These are phyloP conservation scores for Diversispora eburnea DNA, from an alignment of 192 early-diverging fungal genomes.

Conservation along the genomic window DNA sequence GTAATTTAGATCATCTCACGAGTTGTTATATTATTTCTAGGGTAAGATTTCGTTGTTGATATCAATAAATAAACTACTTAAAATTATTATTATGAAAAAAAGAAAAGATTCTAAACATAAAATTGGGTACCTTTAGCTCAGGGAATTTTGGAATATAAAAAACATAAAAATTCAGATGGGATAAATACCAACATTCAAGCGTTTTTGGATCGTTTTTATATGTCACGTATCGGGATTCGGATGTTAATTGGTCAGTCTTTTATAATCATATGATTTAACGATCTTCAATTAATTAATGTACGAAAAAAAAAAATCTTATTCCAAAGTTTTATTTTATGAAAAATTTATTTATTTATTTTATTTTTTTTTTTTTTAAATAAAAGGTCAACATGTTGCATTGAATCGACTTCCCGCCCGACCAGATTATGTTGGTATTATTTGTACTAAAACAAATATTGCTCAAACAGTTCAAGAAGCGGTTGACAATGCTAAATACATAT, in stretches of 20 bases:
- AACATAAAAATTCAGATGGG: constrained; percentile 40
- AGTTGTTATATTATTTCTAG: not conserved
- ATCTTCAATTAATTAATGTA: not conserved
- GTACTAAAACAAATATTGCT: constrained; percentile 78
- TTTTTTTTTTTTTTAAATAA: not conserved
- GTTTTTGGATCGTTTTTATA: constrained; percentile 94
- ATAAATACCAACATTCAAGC: constrained; percentile 78
- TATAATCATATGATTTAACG: not conserved
- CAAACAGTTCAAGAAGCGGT: constrained; percentile 85
- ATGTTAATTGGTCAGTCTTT: constrained; percentile 82
- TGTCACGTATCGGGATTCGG: constrained; percentile 97
- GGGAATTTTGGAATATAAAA: constrained; percentile 91
- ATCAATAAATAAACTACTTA: not conserved
- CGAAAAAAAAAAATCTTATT: too few relatives aligned
- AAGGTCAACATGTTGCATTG: constrained; percentile 73
- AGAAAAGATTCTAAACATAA: not conserved
- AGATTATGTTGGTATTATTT: constrained; percentile 92
- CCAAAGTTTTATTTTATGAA: too few relatives aligned
- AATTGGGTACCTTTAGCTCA: constrained; percentile 54
- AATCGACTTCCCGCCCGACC: constrained; percentile 58
- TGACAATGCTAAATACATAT: constrained; percentile 85
- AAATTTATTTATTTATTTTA: too few relatives aligned
- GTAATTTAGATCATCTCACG: not conserved
- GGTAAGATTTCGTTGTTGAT: not conserved
- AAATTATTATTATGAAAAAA: not conserved